phyloP scores from a whole-genome alignment of 257 asterid genomes.

The Galeopsis tetrahit region DNA sequence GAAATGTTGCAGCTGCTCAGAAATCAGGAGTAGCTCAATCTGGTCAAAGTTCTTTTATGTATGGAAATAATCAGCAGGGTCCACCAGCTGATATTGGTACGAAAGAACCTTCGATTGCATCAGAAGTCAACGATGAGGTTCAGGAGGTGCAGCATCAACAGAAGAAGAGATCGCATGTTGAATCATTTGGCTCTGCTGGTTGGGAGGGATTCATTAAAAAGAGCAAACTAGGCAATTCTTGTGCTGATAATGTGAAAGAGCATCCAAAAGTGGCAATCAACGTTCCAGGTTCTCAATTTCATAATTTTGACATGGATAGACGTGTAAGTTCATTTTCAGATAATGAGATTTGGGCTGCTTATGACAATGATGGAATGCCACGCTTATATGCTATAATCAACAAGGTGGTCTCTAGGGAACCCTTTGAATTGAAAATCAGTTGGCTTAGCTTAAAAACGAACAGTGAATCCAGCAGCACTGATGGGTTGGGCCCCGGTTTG shows the following conservation, averaged over 20 bases:
- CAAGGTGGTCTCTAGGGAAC: conserved; percentile 64
- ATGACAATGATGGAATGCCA: conserved; percentile 82
- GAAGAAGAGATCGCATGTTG: conserved; percentile 57
- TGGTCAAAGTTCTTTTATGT: conserved; percentile 27
- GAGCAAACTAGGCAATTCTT: conserved; percentile 44
- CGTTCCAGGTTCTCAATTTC: conserved; percentile 76
- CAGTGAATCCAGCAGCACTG: conserved; percentile 51
- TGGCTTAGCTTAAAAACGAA: conserved; percentile 69
- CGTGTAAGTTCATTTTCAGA: conserved; percentile 59
- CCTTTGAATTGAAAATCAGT: conserved; percentile 65
- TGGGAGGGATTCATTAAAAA: conserved; percentile 42
- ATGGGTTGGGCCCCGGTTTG: conserved; percentile 66
- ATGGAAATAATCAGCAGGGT: conserved; percentile 37
- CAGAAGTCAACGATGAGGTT: conserved; percentile 51
- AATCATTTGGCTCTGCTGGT: conserved; percentile 41
- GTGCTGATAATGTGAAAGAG: conserved; percentile 37
- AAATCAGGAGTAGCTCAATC: conserved; percentile 43
- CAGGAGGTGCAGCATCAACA: conserved; percentile 55
- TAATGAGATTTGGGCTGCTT: conserved; percentile 78
- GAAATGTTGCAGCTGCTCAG: conserved; percentile 39
- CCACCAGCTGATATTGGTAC: conserved; percentile 39
- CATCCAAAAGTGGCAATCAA: conserved; percentile 42
- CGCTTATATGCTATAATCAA: conserved; percentile 67
- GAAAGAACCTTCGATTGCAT: conserved; percentile 52
- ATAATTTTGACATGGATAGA: conserved; percentile 67